These are phyloP conservation scores for Suhomyces emberorum DNA, from an alignment of 805 yeast species.

Conservation along the genomic window DNA sequence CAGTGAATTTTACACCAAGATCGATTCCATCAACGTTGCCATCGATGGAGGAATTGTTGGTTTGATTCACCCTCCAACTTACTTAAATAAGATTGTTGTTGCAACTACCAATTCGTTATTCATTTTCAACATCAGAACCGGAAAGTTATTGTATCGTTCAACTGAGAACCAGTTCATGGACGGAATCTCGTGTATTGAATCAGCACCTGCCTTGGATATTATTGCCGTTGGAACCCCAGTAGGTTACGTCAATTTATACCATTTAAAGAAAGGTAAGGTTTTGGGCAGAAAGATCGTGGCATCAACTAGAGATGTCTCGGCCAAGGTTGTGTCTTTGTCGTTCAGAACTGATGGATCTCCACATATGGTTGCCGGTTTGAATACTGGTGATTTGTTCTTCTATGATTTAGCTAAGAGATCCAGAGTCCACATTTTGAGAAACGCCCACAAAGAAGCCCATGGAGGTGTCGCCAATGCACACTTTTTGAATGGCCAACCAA, in stretches of 20 bases:
- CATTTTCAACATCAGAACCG: slow-evolving; percentile 73
- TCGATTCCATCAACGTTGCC: slow-evolving; percentile 48
- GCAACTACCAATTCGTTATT: slow-evolving; percentile 66
- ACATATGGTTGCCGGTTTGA: slow-evolving; percentile 75
- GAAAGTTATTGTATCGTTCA: slow-evolving; percentile 62
- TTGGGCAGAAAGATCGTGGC: slow-evolving; percentile 48
- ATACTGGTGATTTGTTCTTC: slow-evolving; percentile 79
- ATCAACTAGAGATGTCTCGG: slow-evolving; percentile 36
- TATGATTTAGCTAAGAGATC: slow-evolving; percentile 73
- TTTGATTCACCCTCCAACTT: slow-evolving; percentile 82
- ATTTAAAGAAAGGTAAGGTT: slow-evolving; percentile 61
- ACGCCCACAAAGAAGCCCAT: slow-evolving; percentile 64
- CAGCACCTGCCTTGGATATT: slow-evolving; percentile 84
- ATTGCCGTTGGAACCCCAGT: slow-evolving; percentile 70
- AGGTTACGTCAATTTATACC: slow-evolving; percentile 65
- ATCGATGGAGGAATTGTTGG: slow-evolving; percentile 71
- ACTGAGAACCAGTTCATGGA: slow-evolving; percentile 45
- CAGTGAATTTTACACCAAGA: slow-evolving; percentile 64
- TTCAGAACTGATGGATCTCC: slow-evolving; percentile 90
- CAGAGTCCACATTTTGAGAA: slow-evolving; percentile 71
- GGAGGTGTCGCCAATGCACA: slow-evolving; percentile 77
- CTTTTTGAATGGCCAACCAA: slow-evolving; percentile 89
- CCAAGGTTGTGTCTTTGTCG: slow-evolving; percentile 58
- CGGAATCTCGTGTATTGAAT: slow-evolving; percentile 61
- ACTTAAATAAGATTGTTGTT: slow-evolving; percentile 81